Evolutionary conservation across 257 asterid species (phyloP).

Genomic region (Voacanga thouarsii): DNA sequence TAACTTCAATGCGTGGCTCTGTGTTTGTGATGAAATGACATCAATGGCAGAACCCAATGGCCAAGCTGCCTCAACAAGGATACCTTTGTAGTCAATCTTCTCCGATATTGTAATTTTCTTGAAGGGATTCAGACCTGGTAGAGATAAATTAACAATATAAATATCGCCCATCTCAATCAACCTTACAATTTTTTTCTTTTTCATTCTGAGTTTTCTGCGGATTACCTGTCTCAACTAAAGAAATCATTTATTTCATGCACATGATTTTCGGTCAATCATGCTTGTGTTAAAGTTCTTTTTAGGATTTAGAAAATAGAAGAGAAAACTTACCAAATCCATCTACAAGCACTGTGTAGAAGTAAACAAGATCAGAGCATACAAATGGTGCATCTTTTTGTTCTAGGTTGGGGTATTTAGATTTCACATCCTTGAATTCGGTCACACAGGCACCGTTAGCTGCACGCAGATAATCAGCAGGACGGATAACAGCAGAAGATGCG

Average conservation of each 20-base stretch:
- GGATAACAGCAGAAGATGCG: not conserved
- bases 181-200: too few relatives aligned
- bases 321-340: slow-evolving; percentile 36
- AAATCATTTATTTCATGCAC: too few relatives aligned
- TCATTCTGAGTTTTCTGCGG: too few relatives aligned
- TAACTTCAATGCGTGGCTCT: not conserved
- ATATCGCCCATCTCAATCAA: not conserved
- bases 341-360: slow-evolving; percentile 28
- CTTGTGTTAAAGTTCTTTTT: too few relatives aligned
- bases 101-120: slow-evolving; percentile 59
- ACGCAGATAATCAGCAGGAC: slow-evolving; percentile 15
- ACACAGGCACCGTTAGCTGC: slow-evolving; percentile 32
- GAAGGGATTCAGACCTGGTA: slow-evolving; percentile 57
- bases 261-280: too few relatives aligned
- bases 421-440: slow-evolving; percentile 4
- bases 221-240: too few relatives aligned
- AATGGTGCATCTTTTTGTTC: slow-evolving; percentile 11
- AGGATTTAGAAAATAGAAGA: too few relatives aligned
- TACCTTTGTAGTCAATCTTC: slow-evolving; percentile 51
- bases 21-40: slow-evolving; percentile 44
- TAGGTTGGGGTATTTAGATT: slow-evolving; percentile 16
- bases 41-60: slow-evolving; percentile 84
- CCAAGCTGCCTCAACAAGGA: slow-evolving; percentile 78
- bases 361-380: slow-evolving; percentile 38
- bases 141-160: not conserved